Percentiles rank a stretch among this genome's conserved stretches.
Evolutionary conservation across 495 filamentous ascomycete genomes (phyloP).

Genomic region (Trichoderma reesei): DNA sequence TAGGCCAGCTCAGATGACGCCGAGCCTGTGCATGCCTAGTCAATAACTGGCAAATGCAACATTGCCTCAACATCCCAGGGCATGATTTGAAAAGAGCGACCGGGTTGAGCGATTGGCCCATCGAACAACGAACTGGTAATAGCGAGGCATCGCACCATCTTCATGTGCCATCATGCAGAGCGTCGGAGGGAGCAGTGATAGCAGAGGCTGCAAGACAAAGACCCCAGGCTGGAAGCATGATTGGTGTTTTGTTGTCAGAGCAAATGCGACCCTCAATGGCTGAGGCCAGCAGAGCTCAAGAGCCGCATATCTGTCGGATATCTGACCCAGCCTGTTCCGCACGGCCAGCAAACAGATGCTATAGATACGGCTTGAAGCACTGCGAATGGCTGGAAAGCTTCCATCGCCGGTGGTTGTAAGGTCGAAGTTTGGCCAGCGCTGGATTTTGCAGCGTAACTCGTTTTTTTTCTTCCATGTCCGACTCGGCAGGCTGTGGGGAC

Average conservation of each 20-base stretch:
- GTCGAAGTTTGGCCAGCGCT: slow-evolving; percentile 1
- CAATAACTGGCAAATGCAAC: neutral
- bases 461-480: neutral
- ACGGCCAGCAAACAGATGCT: neutral
- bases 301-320: neutral
- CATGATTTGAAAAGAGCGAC: neutral
- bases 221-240: neutral
- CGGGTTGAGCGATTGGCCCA: neutral
- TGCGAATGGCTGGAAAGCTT: neutral
- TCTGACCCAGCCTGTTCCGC: neutral
- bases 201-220: neutral
- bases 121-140: neutral
- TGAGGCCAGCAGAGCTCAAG: neutral
- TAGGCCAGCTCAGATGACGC: neutral
- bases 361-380: neutral
- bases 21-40: neutral
- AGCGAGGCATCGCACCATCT: neutral
- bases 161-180: neutral
- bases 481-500: slow-evolving; percentile 6
- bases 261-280: neutral
- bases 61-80: neutral
- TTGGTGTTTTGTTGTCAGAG: neutral
- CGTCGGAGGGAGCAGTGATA: neutral
- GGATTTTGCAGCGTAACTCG: neutral
- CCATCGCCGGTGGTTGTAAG: neutral